phyloP scores from a whole-genome alignment of 306 rosid genomes.

The Psophocarpus tetragonolobus region DNA sequence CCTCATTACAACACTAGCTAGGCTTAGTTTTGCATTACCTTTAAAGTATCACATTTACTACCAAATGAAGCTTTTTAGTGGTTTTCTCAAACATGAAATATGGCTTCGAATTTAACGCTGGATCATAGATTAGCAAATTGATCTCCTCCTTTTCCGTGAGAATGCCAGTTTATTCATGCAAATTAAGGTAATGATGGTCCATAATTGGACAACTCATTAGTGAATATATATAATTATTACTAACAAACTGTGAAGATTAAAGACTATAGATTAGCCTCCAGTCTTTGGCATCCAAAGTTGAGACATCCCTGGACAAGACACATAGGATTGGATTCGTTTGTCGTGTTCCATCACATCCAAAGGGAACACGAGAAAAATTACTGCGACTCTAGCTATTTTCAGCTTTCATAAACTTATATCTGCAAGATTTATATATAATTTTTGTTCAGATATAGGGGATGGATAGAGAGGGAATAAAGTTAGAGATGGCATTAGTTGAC shows the following conservation, averaged over 20 bases:
- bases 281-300: conserved; percentile 39
- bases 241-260: background rate
- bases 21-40: background rate
- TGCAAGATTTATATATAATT: background rate
- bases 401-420: background rate
- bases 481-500: conserved; percentile 5
- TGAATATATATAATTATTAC: conserved; percentile 23
- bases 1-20: conserved; percentile 31
- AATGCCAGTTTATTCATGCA: conserved; percentile 35
- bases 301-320: conserved; percentile 38
- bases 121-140: conserved; percentile 31
- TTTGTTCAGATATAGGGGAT: background rate
- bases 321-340: conserved; percentile 48
- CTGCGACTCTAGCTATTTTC: conserved; percentile 28
- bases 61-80: conserved; percentile 4
- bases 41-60: conserved; percentile 19
- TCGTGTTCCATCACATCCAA: conserved; percentile 40
- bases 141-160: conserved; percentile 36
- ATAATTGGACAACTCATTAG: conserved; percentile 55
- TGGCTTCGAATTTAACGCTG: conserved; percentile 33
- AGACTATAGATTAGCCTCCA: conserved; percentile 1
- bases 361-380: conserved; percentile 26
- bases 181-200: conserved; percentile 47
- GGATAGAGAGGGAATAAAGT: background rate
- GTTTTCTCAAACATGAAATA: background rate